Evolutionary conservation across 2,329 filamentous ascomycete species (phyloP), one percentile per base, ranked within the genome.

Genomic region (Alternaria viburni): DNA sequence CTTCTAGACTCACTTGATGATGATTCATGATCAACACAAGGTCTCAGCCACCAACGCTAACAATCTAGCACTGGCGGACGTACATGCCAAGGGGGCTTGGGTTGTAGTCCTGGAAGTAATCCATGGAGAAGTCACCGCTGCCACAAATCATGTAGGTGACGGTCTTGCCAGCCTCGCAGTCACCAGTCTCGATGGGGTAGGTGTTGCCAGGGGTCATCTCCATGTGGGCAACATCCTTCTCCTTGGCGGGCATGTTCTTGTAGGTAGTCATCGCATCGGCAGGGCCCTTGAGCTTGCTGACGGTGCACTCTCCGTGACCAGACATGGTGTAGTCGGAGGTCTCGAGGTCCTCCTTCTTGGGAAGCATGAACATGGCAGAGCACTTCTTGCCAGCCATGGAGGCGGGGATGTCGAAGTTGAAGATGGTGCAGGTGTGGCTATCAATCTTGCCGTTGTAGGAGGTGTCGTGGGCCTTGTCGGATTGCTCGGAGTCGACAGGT

Each of bases 41-140:
- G 28, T 52, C 17, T 19, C 25, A 47, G n/a, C 41, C 41, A 28
- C 15, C 32, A 41, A 8, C 4, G n/a, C 26, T 15, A 28, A 10
- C 13, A 23, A 54, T 19, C 56, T 69, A 74, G 66, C 73, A 75
- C 54, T 58, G 8, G 28, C 72, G 69, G 15, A 80, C 65, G 43
- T 78, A 81, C 46, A 79, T 30, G 3, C 79, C 78, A 57, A 80
- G 75, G 0, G 84, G 81, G 65, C 80, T 77, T 10, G 82, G 83
- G 70, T 89, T 89, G 69, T 81, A 89, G 74, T 91, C 88, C 79
- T 92, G 84, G 80, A 91, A 90, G 78, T 86, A 91, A 59, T 85
- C 78, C 43, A 91, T 76, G 51, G 81, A 73, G 43, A 87, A 87
- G 21, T 65, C 65, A 3, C 84, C 86, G 6, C 79, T 79, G 47